Evolutionary conservation across 495 filamentous ascomycete genomes (phyloP).

Genomic region (Tuber melanosporum): DNA sequence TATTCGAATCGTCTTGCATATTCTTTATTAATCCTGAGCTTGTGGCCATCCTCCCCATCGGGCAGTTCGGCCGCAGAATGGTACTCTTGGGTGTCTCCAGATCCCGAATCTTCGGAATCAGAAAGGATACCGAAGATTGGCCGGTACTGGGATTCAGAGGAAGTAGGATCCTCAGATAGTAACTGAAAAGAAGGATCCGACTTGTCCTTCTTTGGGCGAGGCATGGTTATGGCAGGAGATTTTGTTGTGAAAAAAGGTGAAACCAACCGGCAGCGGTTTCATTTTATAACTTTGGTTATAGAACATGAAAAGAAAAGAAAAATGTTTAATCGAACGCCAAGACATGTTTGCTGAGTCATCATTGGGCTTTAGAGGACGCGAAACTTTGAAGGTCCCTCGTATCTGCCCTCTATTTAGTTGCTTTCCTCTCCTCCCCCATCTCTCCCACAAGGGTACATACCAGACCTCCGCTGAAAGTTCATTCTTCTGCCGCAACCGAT

Average conservation of each 20-base stretch:
- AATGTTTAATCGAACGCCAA: background rate
- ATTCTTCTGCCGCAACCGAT: background rate
- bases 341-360: background rate
- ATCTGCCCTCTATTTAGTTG: background rate
- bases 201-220: conserved; percentile 1
- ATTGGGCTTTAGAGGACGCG: background rate
- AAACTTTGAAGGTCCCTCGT: background rate
- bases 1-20: conserved; percentile 86
- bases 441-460: background rate
- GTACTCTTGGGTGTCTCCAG: conserved; percentile 14
- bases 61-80: conserved; percentile 29
- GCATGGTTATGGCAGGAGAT: background rate
- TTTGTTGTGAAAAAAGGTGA: background rate
- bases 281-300: background rate
- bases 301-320: background rate
- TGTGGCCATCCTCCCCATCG: conserved; percentile 50
- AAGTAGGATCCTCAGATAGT: conserved; percentile 12
- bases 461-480: background rate
- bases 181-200: conserved; percentile 10
- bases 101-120: conserved; percentile 24
- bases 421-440: background rate
- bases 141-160: background rate
- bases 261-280: background rate
- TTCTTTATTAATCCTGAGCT: conserved; percentile 67
- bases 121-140: conserved; percentile 27